Evolutionary conservation across 1,139 yeast genomes (phyloP).

Genomic region (Saccharomyces uvarum): DNA sequence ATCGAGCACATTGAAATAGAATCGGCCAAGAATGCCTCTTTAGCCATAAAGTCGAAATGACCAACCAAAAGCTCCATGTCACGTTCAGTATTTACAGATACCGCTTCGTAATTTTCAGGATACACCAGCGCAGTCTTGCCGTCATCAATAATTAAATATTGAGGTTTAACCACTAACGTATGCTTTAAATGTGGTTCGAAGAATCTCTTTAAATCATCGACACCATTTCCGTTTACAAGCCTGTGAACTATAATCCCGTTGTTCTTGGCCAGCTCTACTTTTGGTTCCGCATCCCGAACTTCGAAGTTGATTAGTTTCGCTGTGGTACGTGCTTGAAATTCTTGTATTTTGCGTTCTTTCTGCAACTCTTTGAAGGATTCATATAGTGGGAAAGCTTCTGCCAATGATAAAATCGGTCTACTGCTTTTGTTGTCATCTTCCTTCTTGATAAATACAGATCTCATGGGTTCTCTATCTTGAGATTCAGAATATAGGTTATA

Average conservation of each 20-base stretch:
- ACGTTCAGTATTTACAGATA: conserved; percentile 23
- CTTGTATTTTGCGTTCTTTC: conserved; percentile 33
- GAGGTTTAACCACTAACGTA: conserved; percentile 24
- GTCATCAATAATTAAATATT: conserved; percentile 34
- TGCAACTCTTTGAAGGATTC: conserved; percentile 29
- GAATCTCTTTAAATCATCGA: conserved; percentile 38
- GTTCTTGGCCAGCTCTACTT: conserved; percentile 14
- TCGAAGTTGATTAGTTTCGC: conserved; percentile 19
- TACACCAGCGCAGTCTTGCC: conserved; percentile 41
- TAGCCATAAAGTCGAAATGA: conserved; percentile 18
- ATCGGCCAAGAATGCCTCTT: conserved; percentile 26
- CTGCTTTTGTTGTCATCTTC: conserved; percentile 31
- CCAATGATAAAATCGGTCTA: conserved; percentile 27
- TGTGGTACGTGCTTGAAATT: conserved; percentile 21
- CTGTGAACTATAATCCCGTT: conserved; percentile 53
- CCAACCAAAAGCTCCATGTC: conserved; percentile 26
- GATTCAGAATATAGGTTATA: conserved; percentile 60
- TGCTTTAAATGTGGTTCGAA: conserved; percentile 29
- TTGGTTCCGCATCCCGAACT: conserved; percentile 11
- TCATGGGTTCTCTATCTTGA: conserved; percentile 72
- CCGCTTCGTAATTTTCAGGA: conserved; percentile 31
- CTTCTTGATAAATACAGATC: conserved; percentile 59
- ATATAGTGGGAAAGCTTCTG: conserved; percentile 31
- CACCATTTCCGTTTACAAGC: conserved; percentile 47
- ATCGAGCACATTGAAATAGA: conserved; percentile 24